Evolutionary conservation across 208 protist species (phyloP), one percentile per base, ranked within the genome.

Genomic region (Naegleria lovaniensis): DNA sequence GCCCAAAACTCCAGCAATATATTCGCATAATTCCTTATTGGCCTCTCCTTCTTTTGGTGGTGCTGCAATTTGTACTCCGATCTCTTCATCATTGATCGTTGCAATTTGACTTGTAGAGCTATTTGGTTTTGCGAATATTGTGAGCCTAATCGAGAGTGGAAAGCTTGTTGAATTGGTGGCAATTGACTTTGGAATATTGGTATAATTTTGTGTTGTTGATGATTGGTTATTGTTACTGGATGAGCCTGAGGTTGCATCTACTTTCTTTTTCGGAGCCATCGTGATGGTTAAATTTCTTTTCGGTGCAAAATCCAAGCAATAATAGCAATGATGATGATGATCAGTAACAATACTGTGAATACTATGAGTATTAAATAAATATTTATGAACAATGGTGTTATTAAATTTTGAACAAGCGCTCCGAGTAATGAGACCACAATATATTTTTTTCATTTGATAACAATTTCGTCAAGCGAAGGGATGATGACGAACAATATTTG

Each of bases 1-100:
- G 5, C 11, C 22, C 11, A 88, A 39, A 29, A 88, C n/a, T 22
- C 25, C 33, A n/a, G 85, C 19, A 4, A 88, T 36, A 58, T 88
- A 88, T 29, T 88, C 85, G 58, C 39, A 51, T 39, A 88, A 29
- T 88, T 88, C 85, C n/a, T 88, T 58, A 38, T 88, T 88, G 0
- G 85, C 85, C 19, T 88, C 85, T n/a, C 85, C 85, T 6, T 88
- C 85, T 58, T 39, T 58, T 13, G 85, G 85, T 48, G 39, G 85
- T 58, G 85, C 85, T 19, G 41, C 85, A 88, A 88, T 88, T n/a
- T 88, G 39, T 39, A 88, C n/a, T 29, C 25, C 22, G 6, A 88
- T 58, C 58, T 88, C 85, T 38, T 48, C 41, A 79, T 79, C 29
- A 36, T 29, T 36, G n/a, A 79, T 79, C 2, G 25, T 29, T 36